These are phyloP conservation scores for Sarocladiaceae sp. DNA, from an alignment of 2,329 filamentous ascomycete genomes.

Conservation along the genomic window DNA sequence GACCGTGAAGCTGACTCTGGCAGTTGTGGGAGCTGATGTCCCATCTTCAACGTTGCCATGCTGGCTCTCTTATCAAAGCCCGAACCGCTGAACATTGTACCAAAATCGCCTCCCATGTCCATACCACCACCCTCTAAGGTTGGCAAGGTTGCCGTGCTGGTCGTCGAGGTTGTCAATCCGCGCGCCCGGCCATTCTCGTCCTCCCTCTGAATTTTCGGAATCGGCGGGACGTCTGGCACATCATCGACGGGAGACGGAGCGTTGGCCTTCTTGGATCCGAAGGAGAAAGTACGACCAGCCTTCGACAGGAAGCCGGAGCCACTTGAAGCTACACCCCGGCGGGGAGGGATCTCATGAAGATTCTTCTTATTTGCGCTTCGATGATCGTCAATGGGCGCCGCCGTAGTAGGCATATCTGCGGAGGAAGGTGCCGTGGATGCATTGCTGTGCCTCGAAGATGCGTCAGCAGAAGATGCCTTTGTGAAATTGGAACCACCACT, in stretches of 20 bases:
- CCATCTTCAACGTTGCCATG: slow-evolving; percentile 41
- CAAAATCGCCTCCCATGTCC: slow-evolving; percentile 55
- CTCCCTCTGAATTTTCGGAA: slow-evolving; percentile 29
- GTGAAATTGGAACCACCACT: slow-evolving; percentile 60
- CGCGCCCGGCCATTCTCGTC: slow-evolving; percentile 34
- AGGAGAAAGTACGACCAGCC: slow-evolving; percentile 56
- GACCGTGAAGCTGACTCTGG: slow-evolving; percentile 42
- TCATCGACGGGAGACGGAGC: slow-evolving; percentile 24
- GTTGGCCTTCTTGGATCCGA: slow-evolving; percentile 47
- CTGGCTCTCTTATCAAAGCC: slow-evolving; percentile 50
- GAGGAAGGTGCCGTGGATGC: slow-evolving; percentile 59
- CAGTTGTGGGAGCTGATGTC: slow-evolving; percentile 22
- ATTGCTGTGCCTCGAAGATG: slow-evolving; percentile 59
- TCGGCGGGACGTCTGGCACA: slow-evolving; percentile 32
- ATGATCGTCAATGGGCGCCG: slow-evolving; percentile 22
- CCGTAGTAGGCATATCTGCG: slow-evolving; percentile 30
- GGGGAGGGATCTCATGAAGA: slow-evolving; percentile 28
- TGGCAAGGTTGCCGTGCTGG: slow-evolving; percentile 48
- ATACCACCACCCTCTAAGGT: slow-evolving; percentile 40
- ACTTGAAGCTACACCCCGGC: slow-evolving; percentile 26
- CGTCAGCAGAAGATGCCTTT: slow-evolving; percentile 55
- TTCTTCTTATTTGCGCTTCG: slow-evolving; percentile 31
- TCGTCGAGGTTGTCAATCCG: slow-evolving; percentile 50
- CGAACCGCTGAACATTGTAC: slow-evolving; percentile 46
- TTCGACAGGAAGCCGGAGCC: slow-evolving; percentile 49